Evolutionary conservation across 2,329 filamentous ascomycete genomes (phyloP), one percentile per base, ranked within the genome.

Genomic region (Monilinia vaccinii-corymbosi): DNA sequence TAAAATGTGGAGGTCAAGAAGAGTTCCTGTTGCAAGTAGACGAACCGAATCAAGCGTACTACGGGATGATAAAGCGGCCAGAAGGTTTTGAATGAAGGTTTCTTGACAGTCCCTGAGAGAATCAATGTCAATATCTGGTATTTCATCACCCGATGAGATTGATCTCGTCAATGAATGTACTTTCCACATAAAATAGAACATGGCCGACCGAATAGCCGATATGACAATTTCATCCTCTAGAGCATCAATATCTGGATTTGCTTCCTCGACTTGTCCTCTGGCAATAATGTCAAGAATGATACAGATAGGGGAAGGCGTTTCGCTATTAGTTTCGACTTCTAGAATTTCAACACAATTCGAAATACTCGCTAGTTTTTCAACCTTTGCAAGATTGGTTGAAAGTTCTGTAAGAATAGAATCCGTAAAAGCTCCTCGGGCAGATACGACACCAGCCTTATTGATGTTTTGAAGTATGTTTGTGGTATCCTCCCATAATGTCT

Each of bases 131-230:
- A 76, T 73, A 53, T 83, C 78, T 1, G 83, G 69, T 58, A 90
- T 79, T 4, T 77, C 78, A 47, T 83, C 80, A 31, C 79, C 78
- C 11, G 73, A 68, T 18, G 78, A 75, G 40, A 89, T 73, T 18
- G 80, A 73, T 58, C 79, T 76, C 63, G 79, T 77, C 62, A 90
- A 69, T 56, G 79, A 77, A 57, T 84, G 82, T 25, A 88, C 81
- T 71, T 94, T 93, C 94, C 94, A 99, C 84, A 96, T 90, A 71
- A 97, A 96, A 75, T 97, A 97, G 74, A 95, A 91, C 50, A 91
- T 80, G 55, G 88, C 80, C 2, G 86, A 81, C 65, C 88, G 87
- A 68, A 95, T 88, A 34, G 91, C 87, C 67, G 86, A 87, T 2
- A 83, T 79, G 8, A 91, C 85, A 47, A 94, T 78, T 64, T 89